phyloP scores from a whole-genome alignment of 2,329 filamentous ascomycete genomes.

The Blastomyces silverae region DNA sequence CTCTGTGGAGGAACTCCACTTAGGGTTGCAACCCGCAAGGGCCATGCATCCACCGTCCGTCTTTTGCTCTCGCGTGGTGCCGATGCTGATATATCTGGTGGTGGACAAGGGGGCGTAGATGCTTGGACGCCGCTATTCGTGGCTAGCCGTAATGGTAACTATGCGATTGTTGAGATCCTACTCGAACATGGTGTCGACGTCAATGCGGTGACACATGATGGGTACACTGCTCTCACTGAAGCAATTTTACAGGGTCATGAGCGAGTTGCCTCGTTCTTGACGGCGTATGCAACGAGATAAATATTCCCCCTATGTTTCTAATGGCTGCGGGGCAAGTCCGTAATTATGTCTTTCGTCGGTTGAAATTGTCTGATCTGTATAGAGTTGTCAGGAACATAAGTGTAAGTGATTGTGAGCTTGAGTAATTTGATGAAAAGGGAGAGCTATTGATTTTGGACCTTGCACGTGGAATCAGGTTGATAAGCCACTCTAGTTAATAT shows the following conservation, averaged over 20 bases:
- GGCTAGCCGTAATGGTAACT: neutral
- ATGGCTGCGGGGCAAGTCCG: too few species aligned
- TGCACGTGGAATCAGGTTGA: too few species aligned
- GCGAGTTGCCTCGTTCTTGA: neutral
- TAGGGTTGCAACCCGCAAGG: neutral
- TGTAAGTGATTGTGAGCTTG: too few species aligned
- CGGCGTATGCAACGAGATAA: too few species aligned
- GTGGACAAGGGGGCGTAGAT: neutral
- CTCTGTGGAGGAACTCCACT: constrained; percentile 1
- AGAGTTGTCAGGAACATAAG: too few species aligned
- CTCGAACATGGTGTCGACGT: neutral
- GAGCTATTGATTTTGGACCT: too few species aligned
- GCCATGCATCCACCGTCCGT: neutral
- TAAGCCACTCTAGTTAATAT: too few species aligned
- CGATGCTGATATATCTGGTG: constrained; percentile 5
- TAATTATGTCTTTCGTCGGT: too few species aligned
- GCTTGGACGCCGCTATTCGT: constrained; percentile 1
- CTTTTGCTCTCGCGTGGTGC: neutral
- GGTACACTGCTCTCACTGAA: neutral
- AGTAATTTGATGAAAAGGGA: too few species aligned
- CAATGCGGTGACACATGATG: neutral
- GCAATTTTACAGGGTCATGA: neutral
- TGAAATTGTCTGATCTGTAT: too few species aligned
- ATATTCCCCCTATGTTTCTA: too few species aligned
- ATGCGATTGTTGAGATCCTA: neutral